Evolutionary conservation across 106 monocot genomes (phyloP), one percentile per base, ranked within the genome.

Genomic region (Cymbidium sinense): DNA sequence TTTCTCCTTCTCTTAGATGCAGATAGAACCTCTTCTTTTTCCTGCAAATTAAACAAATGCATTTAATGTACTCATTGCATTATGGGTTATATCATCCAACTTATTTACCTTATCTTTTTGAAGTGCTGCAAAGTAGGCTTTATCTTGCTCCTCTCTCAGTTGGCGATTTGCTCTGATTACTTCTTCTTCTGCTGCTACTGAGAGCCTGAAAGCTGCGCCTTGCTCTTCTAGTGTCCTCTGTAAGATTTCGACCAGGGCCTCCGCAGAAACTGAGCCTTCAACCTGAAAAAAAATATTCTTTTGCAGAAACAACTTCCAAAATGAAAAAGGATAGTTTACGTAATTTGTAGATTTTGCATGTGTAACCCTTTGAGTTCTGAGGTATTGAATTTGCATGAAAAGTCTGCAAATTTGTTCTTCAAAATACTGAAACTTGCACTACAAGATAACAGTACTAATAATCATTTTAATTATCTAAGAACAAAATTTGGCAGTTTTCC

Each of bases 161-260:
- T 39, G 30, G 10, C 79, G 29, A 73, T 72, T 64, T 54, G 18
- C 71, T 62, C 54, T 74, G 1, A 52, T 70, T 55, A 4, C 34
- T 19, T 82, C 82, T 69, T 82, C 85, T 58, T 58, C 58, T 20
- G 43, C 44, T 64, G 11, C 21, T 47, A 47, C 77, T 25, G 19
- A 51, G 70, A 70, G 61, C 36, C 70, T 73, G 50, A 83, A 77
- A 77, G 86, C 86, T 31, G 76, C 37, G 70, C 80, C 82, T 65
- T 85, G 85, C 27, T 77, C 79, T 30, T 83, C 77, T 4, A 80
- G 33, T 41, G 86, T 77, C 52, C 58, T 80, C 77, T 77, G 77
- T 35, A 83, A 64, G 25, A 83, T 69, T 72, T 86, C 83, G 34
- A 86, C 83, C 21, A 86, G 80, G 75, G 77, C 79, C 76, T 74